Percentiles rank a stretch among this genome's conserved stretches.
phyloP scores from a whole-genome alignment of 2,329 filamentous ascomycete species.

The Gnomoniopsis smithogilvyi region DNA sequence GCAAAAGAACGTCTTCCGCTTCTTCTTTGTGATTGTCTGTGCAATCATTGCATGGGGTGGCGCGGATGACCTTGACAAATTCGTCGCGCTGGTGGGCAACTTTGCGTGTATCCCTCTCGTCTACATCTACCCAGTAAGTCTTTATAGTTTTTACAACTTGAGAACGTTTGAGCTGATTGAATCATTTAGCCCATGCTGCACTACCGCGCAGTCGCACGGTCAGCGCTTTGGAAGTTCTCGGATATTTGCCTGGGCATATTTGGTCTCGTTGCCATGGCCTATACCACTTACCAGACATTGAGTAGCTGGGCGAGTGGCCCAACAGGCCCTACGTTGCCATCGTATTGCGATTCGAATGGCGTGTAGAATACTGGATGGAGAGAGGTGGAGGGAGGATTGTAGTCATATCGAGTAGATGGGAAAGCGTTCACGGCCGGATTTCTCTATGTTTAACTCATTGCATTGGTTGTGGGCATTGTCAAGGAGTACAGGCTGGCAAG shows the following conservation, averaged over 20 bases:
- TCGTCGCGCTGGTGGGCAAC: constrained; percentile 91
- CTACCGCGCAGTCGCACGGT: constrained; percentile 74
- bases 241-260: constrained; percentile 79
- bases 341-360: constrained; percentile 50
- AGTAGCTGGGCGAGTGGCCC: constrained; percentile 74
- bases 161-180: constrained; percentile 28
- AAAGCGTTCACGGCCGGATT: not conserved
- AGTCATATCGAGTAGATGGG: not conserved
- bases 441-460: constrained; percentile 11
- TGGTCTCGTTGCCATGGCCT: constrained; percentile 82
- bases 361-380: constrained; percentile 14
- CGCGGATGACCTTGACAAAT: constrained; percentile 92
- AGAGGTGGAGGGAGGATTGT: not conserved
- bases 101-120: constrained; percentile 97
- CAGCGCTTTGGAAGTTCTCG: constrained; percentile 60
- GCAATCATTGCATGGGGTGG: constrained; percentile 87
- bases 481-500: not conserved
- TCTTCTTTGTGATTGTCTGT: constrained; percentile 85
- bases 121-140: constrained; percentile 92
- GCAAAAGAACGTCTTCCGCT: constrained; percentile 98
- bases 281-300: constrained; percentile 84
- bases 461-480: constrained; percentile 6
- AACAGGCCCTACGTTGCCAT: constrained; percentile 40
- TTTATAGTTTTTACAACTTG: not conserved
- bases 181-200: constrained; percentile 76